Percentiles rank a stretch among this genome's conserved stretches.
Conservation (phyloP, 805 yeast genomes). For the Hemisphaericaspora nanyangensis region DNA sequence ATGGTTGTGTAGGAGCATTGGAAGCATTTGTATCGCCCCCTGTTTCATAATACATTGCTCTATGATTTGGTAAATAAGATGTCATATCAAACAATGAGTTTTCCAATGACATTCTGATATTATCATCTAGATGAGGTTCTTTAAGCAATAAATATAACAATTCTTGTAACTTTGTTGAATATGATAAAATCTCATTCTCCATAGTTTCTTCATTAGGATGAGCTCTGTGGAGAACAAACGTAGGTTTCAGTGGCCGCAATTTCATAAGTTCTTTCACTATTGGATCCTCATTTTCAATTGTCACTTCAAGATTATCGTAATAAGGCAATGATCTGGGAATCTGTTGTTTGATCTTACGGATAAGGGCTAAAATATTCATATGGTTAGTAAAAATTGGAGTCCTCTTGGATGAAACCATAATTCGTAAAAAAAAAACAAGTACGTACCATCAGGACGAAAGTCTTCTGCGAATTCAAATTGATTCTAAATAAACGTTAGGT, state of each 20-base stretch:
- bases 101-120: constrained; percentile 26
- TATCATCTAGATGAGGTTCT: constrained; percentile 25
- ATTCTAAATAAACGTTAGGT: too few relatives aligned
- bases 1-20: constrained; percentile 5
- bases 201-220: not conserved
- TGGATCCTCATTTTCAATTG: constrained; percentile 22
- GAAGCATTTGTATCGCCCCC: not conserved
- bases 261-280: constrained; percentile 29
- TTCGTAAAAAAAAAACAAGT: not conserved
- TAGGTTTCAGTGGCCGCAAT: constrained; percentile 22
- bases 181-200: constrained; percentile 10
- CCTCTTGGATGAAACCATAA: too few relatives aligned
- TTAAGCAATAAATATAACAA: constrained; percentile 25
- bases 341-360: constrained; percentile 10
- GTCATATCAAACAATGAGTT: constrained; percentile 21
- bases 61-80: constrained; percentile 21
- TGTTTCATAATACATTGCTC: not conserved
- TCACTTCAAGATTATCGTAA: constrained; percentile 6
- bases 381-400: constrained; percentile 9
- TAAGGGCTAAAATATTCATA: constrained; percentile 14
- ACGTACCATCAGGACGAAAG: constrained; percentile 17
- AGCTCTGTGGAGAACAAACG: constrained; percentile 2
- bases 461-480: too few relatives aligned
- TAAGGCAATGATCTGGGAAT: constrained; percentile 17
- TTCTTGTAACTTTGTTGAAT: constrained; percentile 29